A percentile compares a stretch with the other conserved stretches of the same genome.
Evolutionary conservation across 1,139 yeast species (phyloP).

Genomic region (Sugiyamaella novakii): DNA sequence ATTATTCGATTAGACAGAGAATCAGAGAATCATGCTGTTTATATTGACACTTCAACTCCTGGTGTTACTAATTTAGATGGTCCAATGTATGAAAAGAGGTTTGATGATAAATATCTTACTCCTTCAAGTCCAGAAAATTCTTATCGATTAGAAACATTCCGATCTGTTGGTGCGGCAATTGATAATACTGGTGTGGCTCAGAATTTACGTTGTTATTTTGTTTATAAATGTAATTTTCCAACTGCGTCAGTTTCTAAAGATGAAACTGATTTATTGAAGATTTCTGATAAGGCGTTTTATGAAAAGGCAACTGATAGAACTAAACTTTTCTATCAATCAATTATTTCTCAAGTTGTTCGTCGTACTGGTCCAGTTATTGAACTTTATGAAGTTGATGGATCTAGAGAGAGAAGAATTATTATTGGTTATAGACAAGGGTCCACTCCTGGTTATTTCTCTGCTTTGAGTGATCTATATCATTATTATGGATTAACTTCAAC

Average conservation of each 20-base stretch:
- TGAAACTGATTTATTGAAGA: slow-evolving; percentile 59
- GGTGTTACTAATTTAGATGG: slow-evolving; percentile 45
- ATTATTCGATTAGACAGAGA: slow-evolving; percentile 75
- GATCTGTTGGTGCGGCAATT: slow-evolving; percentile 64
- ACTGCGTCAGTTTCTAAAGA: slow-evolving; percentile 35
- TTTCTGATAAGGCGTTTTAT: slow-evolving; percentile 79
- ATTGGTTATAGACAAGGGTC: slow-evolving; percentile 87
- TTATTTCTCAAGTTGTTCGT: slow-evolving; percentile 67
- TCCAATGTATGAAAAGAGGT: slow-evolving; percentile 52
- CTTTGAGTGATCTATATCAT: slow-evolving; percentile 82
- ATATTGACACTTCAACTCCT: slow-evolving; percentile 69
- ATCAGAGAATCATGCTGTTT: slow-evolving; percentile 85
- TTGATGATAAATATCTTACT: slow-evolving; percentile 80
- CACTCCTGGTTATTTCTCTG: slow-evolving; percentile 85
- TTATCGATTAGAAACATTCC: slow-evolving; percentile 82
- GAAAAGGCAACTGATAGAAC: slow-evolving; percentile 81
- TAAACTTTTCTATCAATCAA: slow-evolving; percentile 69
- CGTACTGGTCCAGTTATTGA: slow-evolving; percentile 94
- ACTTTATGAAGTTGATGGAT: slow-evolving; percentile 76
- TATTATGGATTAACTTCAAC: slow-evolving; percentile 86
- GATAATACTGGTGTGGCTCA: slow-evolving; percentile 46
- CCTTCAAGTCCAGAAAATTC: slow-evolving; percentile 52
- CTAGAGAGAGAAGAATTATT: slow-evolving; percentile 79
- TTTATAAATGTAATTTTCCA: slow-evolving; percentile 72
- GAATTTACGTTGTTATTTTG: slow-evolving; percentile 77